Conservation (phyloP, 2,329 filamentous ascomycete genomes). For the Fusarium xylarioides region DNA sequence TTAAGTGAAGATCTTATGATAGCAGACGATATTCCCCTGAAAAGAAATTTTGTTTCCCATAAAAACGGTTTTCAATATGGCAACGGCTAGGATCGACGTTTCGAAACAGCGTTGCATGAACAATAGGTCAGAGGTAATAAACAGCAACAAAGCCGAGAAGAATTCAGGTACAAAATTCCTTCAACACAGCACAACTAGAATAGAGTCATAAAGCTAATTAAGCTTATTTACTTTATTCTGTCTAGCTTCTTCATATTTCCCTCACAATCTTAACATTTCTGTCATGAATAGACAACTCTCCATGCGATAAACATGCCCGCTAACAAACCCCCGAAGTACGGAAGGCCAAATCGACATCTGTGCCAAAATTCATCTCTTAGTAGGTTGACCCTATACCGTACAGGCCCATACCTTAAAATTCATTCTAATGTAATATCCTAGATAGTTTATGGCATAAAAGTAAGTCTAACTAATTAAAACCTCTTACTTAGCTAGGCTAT, state of each 20-base stretch:
- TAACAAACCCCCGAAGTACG: conserved; percentile 6
- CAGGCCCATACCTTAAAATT: too few species aligned
- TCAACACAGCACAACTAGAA: background rate
- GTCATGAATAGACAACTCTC: background rate
- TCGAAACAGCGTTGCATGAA: background rate
- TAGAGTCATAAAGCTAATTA: background rate
- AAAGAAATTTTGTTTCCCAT: background rate
- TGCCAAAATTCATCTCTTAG: too few species aligned
- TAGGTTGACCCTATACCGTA: too few species aligned
- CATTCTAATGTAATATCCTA: too few species aligned
- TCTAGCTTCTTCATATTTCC: background rate
- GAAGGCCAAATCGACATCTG: too few species aligned
- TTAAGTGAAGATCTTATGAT: background rate
- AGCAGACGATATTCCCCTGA: background rate
- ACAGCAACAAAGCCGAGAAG: background rate
- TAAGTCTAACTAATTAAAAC: too few species aligned
- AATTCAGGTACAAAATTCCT: background rate
- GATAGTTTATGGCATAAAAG: too few species aligned
- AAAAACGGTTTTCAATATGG: background rate
- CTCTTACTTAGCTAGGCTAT: too few species aligned
- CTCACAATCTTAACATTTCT: background rate
- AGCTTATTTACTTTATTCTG: background rate
- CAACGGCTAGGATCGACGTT: background rate
- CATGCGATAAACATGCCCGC: conserved; percentile 19
- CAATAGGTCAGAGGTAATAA: background rate